These are phyloP conservation scores for Huntiella bhutanensis DNA, from an alignment of 2,329 filamentous ascomycete species.

Conservation along the genomic window DNA sequence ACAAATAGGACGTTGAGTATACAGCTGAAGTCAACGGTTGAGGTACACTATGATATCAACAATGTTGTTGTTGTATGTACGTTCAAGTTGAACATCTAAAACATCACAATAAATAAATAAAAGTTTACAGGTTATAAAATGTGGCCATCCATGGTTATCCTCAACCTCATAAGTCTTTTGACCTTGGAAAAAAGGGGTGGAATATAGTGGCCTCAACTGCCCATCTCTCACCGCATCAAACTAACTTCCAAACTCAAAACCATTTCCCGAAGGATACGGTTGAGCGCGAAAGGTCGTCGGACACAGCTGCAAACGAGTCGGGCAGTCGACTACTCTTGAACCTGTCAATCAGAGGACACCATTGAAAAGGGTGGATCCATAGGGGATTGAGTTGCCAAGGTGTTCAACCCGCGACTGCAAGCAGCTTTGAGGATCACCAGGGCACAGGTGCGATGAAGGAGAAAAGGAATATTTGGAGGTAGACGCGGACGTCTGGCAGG, in stretches of 20 bases:
- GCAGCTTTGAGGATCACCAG: conserved; percentile 47
- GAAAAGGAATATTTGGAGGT: conserved; percentile 16
- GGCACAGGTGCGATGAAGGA: conserved; percentile 61
- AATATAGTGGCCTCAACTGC: conserved; percentile 55
- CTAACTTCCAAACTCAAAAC: not conserved
- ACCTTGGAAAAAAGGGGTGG: conserved; percentile 74
- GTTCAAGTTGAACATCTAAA: not conserved
- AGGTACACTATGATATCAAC: not conserved
- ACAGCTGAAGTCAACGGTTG: not conserved
- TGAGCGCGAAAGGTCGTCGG: not conserved
- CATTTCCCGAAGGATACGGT: not conserved
- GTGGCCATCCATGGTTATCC: conserved; percentile 56
- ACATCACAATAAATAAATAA: not conserved
- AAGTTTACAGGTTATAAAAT: conserved; percentile 1
- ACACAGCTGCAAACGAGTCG: not conserved
- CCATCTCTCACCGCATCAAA: conserved; percentile 1
- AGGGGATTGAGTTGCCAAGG: conserved; percentile 65
- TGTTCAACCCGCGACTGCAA: conserved; percentile 41
- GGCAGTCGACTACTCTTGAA: conserved; percentile 41
- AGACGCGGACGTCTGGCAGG: not conserved
- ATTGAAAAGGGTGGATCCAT: conserved; percentile 61
- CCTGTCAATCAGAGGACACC: conserved; percentile 92
- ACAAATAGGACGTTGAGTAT: no score
- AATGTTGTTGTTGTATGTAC: not conserved
- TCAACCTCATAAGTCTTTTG: conserved; percentile 74